These are phyloP conservation scores for Tricladium varicosporioides DNA, from an alignment of 2,329 filamentous ascomycete species.

Conservation along the genomic window DNA sequence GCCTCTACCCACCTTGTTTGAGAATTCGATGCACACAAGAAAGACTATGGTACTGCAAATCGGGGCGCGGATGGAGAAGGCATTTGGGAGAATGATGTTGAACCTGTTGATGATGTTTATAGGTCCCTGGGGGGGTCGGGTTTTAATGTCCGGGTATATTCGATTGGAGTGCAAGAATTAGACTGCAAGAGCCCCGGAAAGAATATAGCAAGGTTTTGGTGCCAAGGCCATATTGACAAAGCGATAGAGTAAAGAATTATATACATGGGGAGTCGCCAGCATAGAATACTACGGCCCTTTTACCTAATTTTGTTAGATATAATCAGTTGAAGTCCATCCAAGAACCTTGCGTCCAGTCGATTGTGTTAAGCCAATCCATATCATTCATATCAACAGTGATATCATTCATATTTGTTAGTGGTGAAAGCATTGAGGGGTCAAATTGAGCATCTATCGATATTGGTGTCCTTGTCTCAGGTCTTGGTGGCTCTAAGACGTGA, in stretches of 20 bases:
- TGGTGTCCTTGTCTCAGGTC: constrained; percentile 1
- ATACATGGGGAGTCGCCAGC: too few relatives aligned
- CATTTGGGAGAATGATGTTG: background rate
- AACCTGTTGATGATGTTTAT: background rate
- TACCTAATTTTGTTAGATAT: background rate
- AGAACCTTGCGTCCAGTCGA: constrained; percentile 32
- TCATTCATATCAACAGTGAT: constrained; percentile 14
- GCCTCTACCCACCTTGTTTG: background rate
- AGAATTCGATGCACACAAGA: background rate
- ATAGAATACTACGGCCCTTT: too few relatives aligned
- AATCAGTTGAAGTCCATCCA: constrained; percentile 24
- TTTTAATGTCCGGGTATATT: too few relatives aligned
- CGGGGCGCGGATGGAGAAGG: background rate
- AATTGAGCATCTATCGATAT: constrained; percentile 9
- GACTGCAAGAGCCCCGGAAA: too few relatives aligned
- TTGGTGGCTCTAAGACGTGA: constrained; percentile 25
- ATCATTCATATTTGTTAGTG: constrained; percentile 19
- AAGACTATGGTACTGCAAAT: background rate
- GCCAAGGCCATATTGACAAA: too few relatives aligned
- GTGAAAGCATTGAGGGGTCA: constrained; percentile 19
- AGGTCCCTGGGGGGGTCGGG: too few relatives aligned
- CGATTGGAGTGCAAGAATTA: too few relatives aligned
- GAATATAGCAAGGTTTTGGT: too few relatives aligned
- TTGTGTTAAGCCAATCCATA: constrained; percentile 30
- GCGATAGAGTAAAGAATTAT: too few relatives aligned